phyloP scores from a whole-genome alignment of 2,329 filamentous ascomycete genomes.

The Clonostachys solani region DNA sequence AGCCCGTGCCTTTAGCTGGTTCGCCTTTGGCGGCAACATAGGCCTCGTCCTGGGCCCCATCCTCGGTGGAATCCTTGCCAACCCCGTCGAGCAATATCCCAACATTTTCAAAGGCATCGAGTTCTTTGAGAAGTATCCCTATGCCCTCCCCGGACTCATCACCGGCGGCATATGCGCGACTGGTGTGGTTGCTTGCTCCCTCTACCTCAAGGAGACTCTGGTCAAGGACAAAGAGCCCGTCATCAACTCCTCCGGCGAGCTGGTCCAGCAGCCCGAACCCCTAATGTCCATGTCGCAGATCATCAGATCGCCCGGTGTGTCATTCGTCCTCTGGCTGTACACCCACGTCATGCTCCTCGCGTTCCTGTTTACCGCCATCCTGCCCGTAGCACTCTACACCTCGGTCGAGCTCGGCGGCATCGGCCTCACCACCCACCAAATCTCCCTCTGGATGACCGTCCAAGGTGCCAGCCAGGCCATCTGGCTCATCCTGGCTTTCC shows the following conservation, averaged over 20 bases:
- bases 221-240: conserved; percentile 11
- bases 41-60: conserved; percentile 71
- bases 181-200: conserved; percentile 41
- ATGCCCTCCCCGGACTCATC: conserved; percentile 50
- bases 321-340: conserved; percentile 62
- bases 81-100: conserved; percentile 62
- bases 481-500: conserved; percentile 70
- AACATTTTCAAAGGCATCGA: conserved; percentile 36
- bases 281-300: conserved; percentile 31
- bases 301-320: conserved; percentile 59
- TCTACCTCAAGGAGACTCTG: conserved; percentile 63
- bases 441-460: conserved; percentile 61
- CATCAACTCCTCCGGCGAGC: background rate
- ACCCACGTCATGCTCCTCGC: conserved; percentile 64
- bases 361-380: conserved; percentile 66
- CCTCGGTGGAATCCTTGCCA: conserved; percentile 64
- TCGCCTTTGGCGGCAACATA: conserved; percentile 70
- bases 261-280: background rate
- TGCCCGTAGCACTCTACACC: conserved; percentile 67
- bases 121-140: conserved; percentile 47
- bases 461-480: conserved; percentile 62
- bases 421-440: conserved; percentile 56
- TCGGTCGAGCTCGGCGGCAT: conserved; percentile 59
- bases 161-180: conserved; percentile 51
- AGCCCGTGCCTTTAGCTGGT: conserved; percentile 70